phyloP scores from a whole-genome alignment of 306 rosid species.

The Morella rubra region DNA sequence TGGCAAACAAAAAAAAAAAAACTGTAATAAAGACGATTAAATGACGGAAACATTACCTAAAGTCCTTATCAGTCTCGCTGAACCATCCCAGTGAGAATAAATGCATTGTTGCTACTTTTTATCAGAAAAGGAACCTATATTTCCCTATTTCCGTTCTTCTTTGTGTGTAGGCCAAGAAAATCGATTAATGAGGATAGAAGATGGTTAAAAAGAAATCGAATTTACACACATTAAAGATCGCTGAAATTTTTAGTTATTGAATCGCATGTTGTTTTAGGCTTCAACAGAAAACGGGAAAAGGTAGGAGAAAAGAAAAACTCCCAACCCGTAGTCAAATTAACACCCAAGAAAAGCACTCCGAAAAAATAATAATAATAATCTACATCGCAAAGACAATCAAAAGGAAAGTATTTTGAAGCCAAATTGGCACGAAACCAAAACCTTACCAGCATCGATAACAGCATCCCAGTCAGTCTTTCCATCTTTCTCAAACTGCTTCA shows the following conservation, averaged over 20 bases:
- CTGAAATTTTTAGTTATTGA: background rate
- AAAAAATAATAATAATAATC: background rate
- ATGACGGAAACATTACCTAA: background rate
- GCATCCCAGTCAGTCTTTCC: slow-evolving; percentile 90
- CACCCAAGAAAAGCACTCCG: background rate
- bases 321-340: background rate
- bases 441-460: slow-evolving; percentile 89
- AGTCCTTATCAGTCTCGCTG: background rate
- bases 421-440: slow-evolving; percentile 15
- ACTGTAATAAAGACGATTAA: too few species aligned
- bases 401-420: background rate
- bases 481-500: slow-evolving; percentile 80
- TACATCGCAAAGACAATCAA: background rate
- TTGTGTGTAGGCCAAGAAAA: background rate
- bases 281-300: background rate
- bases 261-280: background rate
- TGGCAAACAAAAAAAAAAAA: background rate
- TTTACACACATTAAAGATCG: background rate
- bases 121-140: too few species aligned
- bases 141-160: background rate
- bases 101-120: too few species aligned
- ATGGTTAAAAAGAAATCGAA: too few species aligned
- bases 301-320: background rate
- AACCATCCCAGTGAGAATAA: background rate
- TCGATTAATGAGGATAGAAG: background rate